Evolutionary conservation across 75 land plant genomes (phyloP).

Genomic region (Chamaecyparis obtusa): DNA sequence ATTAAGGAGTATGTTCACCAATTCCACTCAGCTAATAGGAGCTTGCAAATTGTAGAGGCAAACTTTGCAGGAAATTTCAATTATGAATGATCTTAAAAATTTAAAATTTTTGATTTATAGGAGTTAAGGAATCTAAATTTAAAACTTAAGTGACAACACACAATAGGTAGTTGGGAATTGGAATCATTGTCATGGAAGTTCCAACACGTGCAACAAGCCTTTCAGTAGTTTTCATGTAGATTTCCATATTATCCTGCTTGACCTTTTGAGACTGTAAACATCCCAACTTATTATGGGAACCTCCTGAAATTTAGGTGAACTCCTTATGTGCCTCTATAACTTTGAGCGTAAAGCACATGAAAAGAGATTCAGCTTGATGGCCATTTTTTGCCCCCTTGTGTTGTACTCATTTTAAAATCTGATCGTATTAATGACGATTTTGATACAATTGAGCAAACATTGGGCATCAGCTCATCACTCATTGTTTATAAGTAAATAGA

Average conservation of each 20-base stretch:
- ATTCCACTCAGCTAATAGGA: neutral
- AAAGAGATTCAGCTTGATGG: neutral
- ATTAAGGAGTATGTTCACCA: neutral
- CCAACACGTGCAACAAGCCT: neutral
- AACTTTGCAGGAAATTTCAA: neutral
- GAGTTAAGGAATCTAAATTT: neutral
- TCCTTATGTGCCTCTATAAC: too few relatives aligned
- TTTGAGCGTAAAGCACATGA: too few relatives aligned
- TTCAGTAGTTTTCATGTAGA: neutral
- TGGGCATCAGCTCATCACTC: neutral
- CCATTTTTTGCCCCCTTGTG: neutral
- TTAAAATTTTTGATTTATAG: too few relatives aligned
- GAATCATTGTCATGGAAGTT: neutral
- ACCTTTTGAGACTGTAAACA: neutral
- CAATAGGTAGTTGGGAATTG: neutral
- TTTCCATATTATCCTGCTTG: neutral
- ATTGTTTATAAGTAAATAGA: neutral
- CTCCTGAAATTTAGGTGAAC: too few relatives aligned
- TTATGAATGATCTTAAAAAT: too few relatives aligned
- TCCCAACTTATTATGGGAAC: neutral
- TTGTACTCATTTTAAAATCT: neutral
- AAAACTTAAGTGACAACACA: too few relatives aligned
- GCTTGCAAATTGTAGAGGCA: neutral
- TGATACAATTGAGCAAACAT: neutral
- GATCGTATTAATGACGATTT: neutral